Percentiles rank a stretch among this genome's conserved stretches.
phyloP scores from a whole-genome alignment of 441 rosid genomes.

The Pelargonium myrrhifolium region DNA sequence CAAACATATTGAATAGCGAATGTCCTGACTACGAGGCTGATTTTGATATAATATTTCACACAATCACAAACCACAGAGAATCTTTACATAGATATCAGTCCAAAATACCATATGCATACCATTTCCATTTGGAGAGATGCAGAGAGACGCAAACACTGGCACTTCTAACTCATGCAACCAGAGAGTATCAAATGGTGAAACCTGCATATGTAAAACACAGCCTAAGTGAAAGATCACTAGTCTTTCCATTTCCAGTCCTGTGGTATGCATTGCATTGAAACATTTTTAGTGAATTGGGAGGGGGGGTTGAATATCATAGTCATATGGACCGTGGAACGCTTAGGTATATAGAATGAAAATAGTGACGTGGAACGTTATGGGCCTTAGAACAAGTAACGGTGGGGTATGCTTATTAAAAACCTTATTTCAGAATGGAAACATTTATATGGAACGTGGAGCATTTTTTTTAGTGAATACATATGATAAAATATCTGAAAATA shows the following conservation, averaged over 20 bases:
- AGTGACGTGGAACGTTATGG: no score
- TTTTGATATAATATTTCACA: not conserved
- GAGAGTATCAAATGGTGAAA: conserved; percentile 46
- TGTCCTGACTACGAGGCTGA: not conserved
- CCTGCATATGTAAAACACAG: conserved; percentile 39
- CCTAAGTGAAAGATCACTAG: conserved; percentile 8
- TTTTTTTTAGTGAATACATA: no score
- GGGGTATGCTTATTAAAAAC: no score
- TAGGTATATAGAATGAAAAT: no score
- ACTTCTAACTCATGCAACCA: conserved; percentile 69
- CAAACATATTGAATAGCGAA: conserved; percentile 5
- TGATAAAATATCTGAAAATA: no score
- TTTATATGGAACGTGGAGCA: no score
- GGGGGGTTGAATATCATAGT: not conserved
- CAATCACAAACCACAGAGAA: not conserved
- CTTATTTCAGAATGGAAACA: no score
- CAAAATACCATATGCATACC: conserved; percentile 29
- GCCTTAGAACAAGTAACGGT: no score
- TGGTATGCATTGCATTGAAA: not conserved
- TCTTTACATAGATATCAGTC: not conserved
- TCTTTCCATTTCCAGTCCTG: not conserved
- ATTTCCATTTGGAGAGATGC: conserved; percentile 43
- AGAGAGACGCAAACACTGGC: conserved; percentile 75
- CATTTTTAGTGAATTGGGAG: not conserved
- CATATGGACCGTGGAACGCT: no score